Base-by-base conservation (phyloP, 352 stramenopile genomes). In the Elongisporangium undulatum region DNA sequence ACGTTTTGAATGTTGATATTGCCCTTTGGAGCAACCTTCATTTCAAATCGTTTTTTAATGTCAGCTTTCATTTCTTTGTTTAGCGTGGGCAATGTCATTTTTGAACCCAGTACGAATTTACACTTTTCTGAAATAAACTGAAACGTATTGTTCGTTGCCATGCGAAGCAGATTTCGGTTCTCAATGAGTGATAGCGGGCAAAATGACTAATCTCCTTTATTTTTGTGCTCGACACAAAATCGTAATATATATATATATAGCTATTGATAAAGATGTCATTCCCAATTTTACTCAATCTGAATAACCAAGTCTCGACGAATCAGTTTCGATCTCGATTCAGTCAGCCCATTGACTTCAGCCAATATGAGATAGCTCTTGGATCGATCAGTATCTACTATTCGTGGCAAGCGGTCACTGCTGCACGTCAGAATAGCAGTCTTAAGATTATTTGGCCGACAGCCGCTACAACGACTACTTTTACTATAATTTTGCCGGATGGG, bases 381-480 rank as follows among this genome's bases (percentile, higher is more conserved):
- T n/a, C n/a, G n/a, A n/a, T n/a, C n/a, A n/a, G n/a, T n/a, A n/a
- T n/a, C n/a, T n/a, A n/a, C n/a, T n/a, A n/a, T n/a, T n/a, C n/a
- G n/a, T n/a, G n/a, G n/a, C n/a, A n/a, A n/a, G n/a, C n/a, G n/a
- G n/a, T n/a, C n/a, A n/a, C n/a, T n/a, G n/a, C n/a, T n/a, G n/a
- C n/a, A n/a, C n/a, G n/a, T n/a, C n/a, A n/a, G n/a, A 62, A 62
- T 45, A 61, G 49, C 17, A 49, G 1, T 2, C 63, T 69, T 45
- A 63, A 66, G 17, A 61, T 69, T 17, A 69, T 69, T 29, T 69
- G 63, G 63, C 63, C 63, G 49, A 69, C 63, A 48, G 54, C 50
- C 52, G 58, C 63, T 0, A 66, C 51, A 4, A 69, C 63, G 13
- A 63, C 54, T 0, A 69, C 63, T 51, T 69, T 58, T 20, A 63